Evolutionary conservation across 2,329 filamentous ascomycete species (phyloP), one percentile per base, ranked within the genome.

Genomic region (Aspergillus felis): DNA sequence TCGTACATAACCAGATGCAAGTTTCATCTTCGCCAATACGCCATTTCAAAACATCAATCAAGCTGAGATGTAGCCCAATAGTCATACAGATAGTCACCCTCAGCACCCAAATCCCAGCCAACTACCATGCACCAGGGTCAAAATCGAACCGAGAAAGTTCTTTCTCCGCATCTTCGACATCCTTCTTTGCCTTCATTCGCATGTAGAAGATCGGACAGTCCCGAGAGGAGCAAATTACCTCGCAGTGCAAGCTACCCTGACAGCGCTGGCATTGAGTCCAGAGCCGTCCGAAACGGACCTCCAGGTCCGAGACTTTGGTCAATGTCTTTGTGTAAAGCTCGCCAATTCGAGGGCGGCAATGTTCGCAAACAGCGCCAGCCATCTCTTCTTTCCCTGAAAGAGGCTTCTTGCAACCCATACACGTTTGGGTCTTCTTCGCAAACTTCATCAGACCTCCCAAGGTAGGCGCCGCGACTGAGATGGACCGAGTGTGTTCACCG

Each of bases 141-240:
- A 87, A 84, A 77, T 99, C 94, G 76, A 99, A 99, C 66, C 94
- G 82, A 66, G 84, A 84, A 68, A 99, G 76, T 74, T 99, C 94
- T 78, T 91, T 95, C 57, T 92, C 91, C 1, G 88, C 88, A 78
- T 99, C 94, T 75, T 97, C 93, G 42, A 97, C 87, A 73, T 99
- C 94, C 81, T 99, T 99, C 84, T 97, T 96, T 32, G 93, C 93
- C 82, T 99, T 99, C 94, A 99, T 99, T 4, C 94, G 87, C 94
- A 99, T 99, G 75, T 99, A 99, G 76, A 99, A 99, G 69, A 99
- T 99, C 1, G 94, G 94, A 72, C 94, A 99, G 79, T 99, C 94
- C 74, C 92, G 90, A 73, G 89, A 93, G 61, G 89, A 92, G 79
- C 94, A 99, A 66, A 99, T 97, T 55, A 99, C 95, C 75, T 99